Percentiles rank a stretch among this genome's conserved stretches.
Evolutionary conservation across 768 basidiomycete genomes (phyloP).

Genomic region (Macrocybe gigantea): DNA sequence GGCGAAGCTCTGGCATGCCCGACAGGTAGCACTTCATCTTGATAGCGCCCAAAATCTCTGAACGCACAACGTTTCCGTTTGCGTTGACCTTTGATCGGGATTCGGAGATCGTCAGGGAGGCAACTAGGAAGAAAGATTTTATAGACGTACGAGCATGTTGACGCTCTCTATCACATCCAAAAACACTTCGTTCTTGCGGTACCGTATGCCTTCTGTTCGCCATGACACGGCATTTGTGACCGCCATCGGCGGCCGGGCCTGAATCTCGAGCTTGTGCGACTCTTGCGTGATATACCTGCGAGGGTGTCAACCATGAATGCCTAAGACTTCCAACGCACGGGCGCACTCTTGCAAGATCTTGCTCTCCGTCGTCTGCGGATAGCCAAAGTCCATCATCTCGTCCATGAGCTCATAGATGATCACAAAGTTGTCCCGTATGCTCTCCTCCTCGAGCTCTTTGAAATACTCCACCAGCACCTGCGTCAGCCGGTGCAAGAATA

Average conservation of each 20-base stretch:
- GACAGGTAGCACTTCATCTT: constrained; percentile 99
- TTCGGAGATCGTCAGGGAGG: not conserved
- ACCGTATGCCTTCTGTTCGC: constrained; percentile 95
- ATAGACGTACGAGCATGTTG: constrained; percentile 74
- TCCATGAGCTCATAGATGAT: constrained; percentile 99
- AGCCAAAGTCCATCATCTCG: constrained; percentile 99
- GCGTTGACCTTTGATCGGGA: constrained; percentile 72
- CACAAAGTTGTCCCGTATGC: constrained; percentile 98
- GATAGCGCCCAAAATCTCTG: constrained; percentile 95
- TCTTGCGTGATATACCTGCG: constrained; percentile 95
- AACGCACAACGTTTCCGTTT: constrained; percentile 93
- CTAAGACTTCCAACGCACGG: not conserved
- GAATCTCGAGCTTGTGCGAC: constrained; percentile 93
- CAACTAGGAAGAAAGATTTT: not conserved
- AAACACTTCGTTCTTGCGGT: constrained; percentile 99
- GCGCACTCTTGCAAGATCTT: constrained; percentile 95
- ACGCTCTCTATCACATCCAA: constrained; percentile 97
- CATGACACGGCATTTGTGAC: constrained; percentile 99
- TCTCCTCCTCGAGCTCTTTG: constrained; percentile 99
- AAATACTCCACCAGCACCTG: constrained; percentile 97
- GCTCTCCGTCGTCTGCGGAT: constrained; percentile 97
- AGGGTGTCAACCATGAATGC: not conserved
- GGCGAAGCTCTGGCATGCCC: constrained; percentile 96
- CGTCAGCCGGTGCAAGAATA: constrained; percentile 91
- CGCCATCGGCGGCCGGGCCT: constrained; percentile 89